Evolutionary conservation across 805 yeast genomes (phyloP).

Genomic region (Spathaspora gorwiae): DNA sequence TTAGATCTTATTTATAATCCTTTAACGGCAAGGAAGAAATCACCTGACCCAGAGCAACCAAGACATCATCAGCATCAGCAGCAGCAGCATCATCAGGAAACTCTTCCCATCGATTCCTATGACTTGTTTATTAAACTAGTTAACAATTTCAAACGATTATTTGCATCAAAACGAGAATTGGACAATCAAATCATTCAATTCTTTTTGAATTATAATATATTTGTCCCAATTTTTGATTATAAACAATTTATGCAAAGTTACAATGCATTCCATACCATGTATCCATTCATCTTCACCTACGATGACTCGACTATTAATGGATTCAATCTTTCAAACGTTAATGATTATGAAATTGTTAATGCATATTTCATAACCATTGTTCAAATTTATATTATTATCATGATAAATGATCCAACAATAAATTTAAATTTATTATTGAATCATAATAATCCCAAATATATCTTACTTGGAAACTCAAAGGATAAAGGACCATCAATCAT

Average conservation of each 20-base stretch:
- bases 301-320: slow-evolving; percentile 45
- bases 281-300: slow-evolving; percentile 44
- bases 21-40: slow-evolving; percentile 20
- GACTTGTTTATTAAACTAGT: slow-evolving; percentile 41
- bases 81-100: neutral
- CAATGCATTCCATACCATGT: slow-evolving; percentile 44
- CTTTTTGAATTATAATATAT: slow-evolving; percentile 49
- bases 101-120: slow-evolving; percentile 37
- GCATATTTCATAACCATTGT: slow-evolving; percentile 40
- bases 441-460: slow-evolving; percentile 31
- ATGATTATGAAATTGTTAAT: slow-evolving; percentile 39
- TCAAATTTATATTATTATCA: slow-evolving; percentile 49
- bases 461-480: slow-evolving; percentile 16
- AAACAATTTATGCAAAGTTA: slow-evolving; percentile 50
- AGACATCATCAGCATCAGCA: slow-evolving; percentile 6
- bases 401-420: slow-evolving; percentile 46
- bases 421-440: slow-evolving; percentile 37
- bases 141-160: slow-evolving; percentile 39
- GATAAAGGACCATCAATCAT: slow-evolving; percentile 20
- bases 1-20: slow-evolving; percentile 38
- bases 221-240: slow-evolving; percentile 53
- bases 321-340: slow-evolving; percentile 43
- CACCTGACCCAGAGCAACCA: slow-evolving; percentile 9
- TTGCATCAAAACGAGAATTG: slow-evolving; percentile 32
- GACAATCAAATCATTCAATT: slow-evolving; percentile 47